These are phyloP conservation scores for Starmerella sirachaensis DNA, from an alignment of 805 yeast genomes.

Conservation along the genomic window DNA sequence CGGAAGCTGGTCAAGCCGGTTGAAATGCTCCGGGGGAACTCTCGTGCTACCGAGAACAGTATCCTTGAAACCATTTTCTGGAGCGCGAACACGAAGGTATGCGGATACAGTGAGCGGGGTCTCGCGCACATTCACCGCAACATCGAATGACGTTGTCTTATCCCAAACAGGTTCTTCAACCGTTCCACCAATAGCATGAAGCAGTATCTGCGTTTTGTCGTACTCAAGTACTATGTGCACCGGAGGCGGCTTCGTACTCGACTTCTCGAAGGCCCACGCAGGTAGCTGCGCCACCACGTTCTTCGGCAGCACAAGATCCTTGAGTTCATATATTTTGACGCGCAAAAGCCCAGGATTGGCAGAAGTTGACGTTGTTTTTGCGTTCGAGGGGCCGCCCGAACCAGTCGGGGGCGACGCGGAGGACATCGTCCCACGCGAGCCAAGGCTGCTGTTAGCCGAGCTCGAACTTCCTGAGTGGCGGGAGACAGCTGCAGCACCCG, in stretches of 20 bases:
- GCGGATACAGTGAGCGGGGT: slow-evolving; percentile 63
- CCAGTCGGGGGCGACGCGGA: background rate
- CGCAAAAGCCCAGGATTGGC: slow-evolving; percentile 33
- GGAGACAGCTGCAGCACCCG: background rate
- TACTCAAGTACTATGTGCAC: slow-evolving; percentile 82
- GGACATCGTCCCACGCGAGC: too few species aligned
- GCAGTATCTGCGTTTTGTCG: slow-evolving; percentile 82
- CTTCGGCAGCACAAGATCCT: slow-evolving; percentile 32
- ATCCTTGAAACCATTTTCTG: slow-evolving; percentile 44
- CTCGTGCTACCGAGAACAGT: slow-evolving; percentile 17
- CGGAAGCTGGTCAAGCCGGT: slow-evolving; percentile 29
- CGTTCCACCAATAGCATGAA: slow-evolving; percentile 78
- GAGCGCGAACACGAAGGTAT: slow-evolving; percentile 56
- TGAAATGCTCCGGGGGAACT: slow-evolving; percentile 13
- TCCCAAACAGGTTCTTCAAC: slow-evolving; percentile 72
- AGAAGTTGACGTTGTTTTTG: slow-evolving; percentile 3
- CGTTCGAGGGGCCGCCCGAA: background rate
- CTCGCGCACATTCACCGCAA: slow-evolving; percentile 37
- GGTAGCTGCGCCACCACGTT: slow-evolving; percentile 31
- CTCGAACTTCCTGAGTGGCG: too few species aligned
- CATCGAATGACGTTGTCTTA: slow-evolving; percentile 84
- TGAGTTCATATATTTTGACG: slow-evolving; percentile 37
- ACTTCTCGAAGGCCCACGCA: slow-evolving; percentile 28
- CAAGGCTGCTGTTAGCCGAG: too few species aligned
- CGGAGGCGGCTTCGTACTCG: slow-evolving; percentile 46